phyloP scores from a whole-genome alignment of 306 rosid genomes.

The Cucurbita maxima region DNA sequence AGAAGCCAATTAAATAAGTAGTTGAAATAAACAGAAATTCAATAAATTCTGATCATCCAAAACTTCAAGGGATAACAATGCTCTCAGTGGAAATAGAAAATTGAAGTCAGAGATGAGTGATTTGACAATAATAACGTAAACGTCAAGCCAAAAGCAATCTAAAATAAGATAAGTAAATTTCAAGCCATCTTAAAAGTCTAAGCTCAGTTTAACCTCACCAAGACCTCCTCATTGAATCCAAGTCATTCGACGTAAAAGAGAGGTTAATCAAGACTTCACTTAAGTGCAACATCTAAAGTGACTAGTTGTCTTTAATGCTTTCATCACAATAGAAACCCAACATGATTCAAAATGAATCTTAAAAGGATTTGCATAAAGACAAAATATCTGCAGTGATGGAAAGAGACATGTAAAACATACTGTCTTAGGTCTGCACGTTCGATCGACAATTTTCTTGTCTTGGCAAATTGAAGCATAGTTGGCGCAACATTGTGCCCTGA shows the following conservation, averaged over 20 bases:
- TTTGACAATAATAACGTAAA: neutral
- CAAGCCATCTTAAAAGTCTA: neutral
- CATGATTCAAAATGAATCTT: neutral
- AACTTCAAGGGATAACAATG: neutral
- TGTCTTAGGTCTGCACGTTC: conserved; percentile 40
- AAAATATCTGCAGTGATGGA: neutral
- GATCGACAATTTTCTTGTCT: conserved; percentile 42
- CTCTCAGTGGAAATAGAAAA: neutral
- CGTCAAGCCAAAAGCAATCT: neutral
- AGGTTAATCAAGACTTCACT: neutral
- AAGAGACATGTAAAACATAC: conserved; percentile 27
- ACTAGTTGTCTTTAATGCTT: neutral
- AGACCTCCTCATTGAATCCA: neutral
- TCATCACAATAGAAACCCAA: neutral
- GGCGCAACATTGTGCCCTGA: conserved; percentile 39
- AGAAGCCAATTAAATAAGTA: neutral
- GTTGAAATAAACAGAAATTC: neutral
- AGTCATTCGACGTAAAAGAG: neutral
- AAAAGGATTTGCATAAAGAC: neutral
- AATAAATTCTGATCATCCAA: neutral
- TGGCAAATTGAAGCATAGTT: conserved; percentile 43
- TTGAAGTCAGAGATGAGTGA: neutral
- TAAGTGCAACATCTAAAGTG: neutral
- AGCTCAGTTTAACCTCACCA: neutral
- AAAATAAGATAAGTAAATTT: neutral